phyloP scores from a whole-genome alignment of 306 rosid species.

The Lathyrus aphaca region DNA sequence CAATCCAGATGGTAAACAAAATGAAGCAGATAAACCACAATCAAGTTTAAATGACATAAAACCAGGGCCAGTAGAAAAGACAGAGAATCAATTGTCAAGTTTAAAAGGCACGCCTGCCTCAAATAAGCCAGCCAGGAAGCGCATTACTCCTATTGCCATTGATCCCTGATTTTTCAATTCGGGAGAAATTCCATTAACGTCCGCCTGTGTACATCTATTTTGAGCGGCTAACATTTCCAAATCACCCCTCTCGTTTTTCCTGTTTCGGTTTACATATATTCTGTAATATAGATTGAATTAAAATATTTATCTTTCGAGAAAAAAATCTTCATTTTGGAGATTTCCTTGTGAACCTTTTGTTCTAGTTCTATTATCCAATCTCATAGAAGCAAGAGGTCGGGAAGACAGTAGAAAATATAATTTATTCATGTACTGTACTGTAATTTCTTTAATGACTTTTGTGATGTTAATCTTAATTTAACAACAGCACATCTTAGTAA shows the following conservation, averaged over 20 bases:
- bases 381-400: not conserved
- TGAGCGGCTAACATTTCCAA: conserved; percentile 32
- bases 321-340: conserved; percentile 11
- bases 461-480: not conserved
- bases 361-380: not conserved
- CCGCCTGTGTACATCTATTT: conserved; percentile 37
- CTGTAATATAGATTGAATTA: conserved; percentile 29
- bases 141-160: conserved; percentile 46
- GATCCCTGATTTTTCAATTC: conserved; percentile 39
- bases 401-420: not conserved
- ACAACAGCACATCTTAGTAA: not conserved
- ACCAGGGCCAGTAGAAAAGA: conserved; percentile 32
- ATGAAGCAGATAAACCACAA: conserved; percentile 41
- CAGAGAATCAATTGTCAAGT: conserved; percentile 32
- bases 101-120: conserved; percentile 32
- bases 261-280: conserved; percentile 23
- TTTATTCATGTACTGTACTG: not conserved
- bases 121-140: conserved; percentile 49
- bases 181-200: conserved; percentile 12
- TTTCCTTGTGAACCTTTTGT: not conserved
- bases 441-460: not conserved
- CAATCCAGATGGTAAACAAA: conserved; percentile 19
- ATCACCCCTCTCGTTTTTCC: not conserved
- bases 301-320: conserved; percentile 8
- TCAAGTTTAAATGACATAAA: conserved; percentile 40